phyloP scores from a whole-genome alignment of 371 early-diverging fungal species.

The Entomophthora muscae region DNA sequence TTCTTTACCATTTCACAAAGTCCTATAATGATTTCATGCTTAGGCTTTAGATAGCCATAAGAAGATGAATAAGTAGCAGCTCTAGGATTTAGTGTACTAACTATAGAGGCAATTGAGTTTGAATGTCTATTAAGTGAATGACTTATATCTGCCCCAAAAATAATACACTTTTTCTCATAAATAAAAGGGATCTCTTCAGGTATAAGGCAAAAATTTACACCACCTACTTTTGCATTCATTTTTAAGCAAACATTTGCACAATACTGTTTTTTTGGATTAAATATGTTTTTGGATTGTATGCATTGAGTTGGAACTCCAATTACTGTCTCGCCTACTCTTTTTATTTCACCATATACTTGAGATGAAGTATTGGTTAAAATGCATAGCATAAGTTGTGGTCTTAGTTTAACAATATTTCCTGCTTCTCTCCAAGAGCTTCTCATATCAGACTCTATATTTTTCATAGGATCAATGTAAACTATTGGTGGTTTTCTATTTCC shows the following conservation, averaged over 20 bases:
- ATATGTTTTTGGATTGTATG: conserved; percentile 56
- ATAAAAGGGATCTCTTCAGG: conserved; percentile 34
- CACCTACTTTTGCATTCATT: conserved; percentile 79
- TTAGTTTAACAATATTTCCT: conserved; percentile 47
- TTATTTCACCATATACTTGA: conserved; percentile 83
- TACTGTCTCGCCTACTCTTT: conserved; percentile 81
- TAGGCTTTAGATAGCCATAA: conserved; percentile 62
- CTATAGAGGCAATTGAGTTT: conserved; percentile 75
- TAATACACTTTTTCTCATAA: conserved; percentile 53
- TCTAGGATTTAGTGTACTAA: conserved; percentile 72
- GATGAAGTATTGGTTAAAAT: conserved; percentile 74
- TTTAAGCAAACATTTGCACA: conserved; percentile 64
- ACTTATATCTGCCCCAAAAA: conserved; percentile 94
- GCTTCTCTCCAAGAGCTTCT: conserved; percentile 47
- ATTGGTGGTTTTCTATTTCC: conserved; percentile 48
- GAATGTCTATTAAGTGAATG: conserved; percentile 66
- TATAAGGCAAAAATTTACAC: conserved; percentile 40
- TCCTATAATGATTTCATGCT: conserved; percentile 77
- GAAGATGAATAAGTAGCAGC: conserved; percentile 72
- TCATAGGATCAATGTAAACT: conserved; percentile 38
- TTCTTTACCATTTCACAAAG: conserved; percentile 66
- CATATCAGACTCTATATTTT: conserved; percentile 43
- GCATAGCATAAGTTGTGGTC: conserved; percentile 63
- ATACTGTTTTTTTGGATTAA: conserved; percentile 42
- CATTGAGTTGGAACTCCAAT: conserved; percentile 87